Base-by-base conservation (phyloP, 352 stramenopile genomes). In the Globisporangium rhizosaccharum region DNA sequence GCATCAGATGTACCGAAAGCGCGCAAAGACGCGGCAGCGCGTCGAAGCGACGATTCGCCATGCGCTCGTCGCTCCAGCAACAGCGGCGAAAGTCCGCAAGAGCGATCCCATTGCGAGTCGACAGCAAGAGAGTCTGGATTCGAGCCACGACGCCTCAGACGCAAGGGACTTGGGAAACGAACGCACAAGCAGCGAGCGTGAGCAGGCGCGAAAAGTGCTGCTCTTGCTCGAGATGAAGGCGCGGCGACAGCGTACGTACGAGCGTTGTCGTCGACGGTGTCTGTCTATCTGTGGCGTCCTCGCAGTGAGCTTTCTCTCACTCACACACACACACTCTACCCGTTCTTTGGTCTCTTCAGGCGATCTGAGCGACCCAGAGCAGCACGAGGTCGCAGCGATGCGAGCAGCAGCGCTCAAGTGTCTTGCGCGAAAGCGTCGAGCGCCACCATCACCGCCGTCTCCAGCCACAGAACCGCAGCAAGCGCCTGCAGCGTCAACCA, bases 171-270 rank as follows among this genome's bases (percentile, higher is more conserved):
- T 12, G 23, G 12, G 28, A 53, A 8, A 36, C 51, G 51, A 33
- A 0, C 11, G 9, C 9, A 1, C 23, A 6, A 36, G 2, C 3
- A 46, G 37, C 48, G 37, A 54, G 9, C 46, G 57, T 2, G 39
- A 48, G 17, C 30, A 28, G 0, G 67, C 67, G 7, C 51, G 56
- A 10, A 74, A 64, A 57, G 39, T 72, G n/a, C 36, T 74, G 10
- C 33, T 67, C 1, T 20, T 63, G 42, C 44, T 74, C 2, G 60
- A 66, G 1, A 52, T 74, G 15, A 62, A 51, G 3, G 46, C 61
- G 42, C 50, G 44, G 25, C 37, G 64, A 45, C 42, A 28, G 41
- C 51, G 67, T 74, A 33, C n/a, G 58, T 52, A 18, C n/a, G 3
- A 36, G 54, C 3, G 28, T 33, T 33, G 6, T 33, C 28, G 28